phyloP scores from a whole-genome alignment of 805 yeast genomes.

The Schizosaccharomyces lindneri region DNA sequence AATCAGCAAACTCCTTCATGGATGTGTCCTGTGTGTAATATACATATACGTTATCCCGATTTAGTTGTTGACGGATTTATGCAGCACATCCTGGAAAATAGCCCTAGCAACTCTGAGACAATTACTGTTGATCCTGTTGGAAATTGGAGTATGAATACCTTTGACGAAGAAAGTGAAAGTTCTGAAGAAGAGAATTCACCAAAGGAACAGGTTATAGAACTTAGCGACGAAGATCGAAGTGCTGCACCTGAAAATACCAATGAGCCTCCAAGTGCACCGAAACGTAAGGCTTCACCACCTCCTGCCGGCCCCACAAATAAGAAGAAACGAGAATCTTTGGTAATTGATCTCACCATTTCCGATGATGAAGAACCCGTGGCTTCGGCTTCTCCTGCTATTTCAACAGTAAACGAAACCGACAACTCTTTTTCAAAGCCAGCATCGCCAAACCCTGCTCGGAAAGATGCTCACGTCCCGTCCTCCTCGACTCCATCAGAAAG shows the following conservation, averaged over 20 bases:
- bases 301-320: background rate
- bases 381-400: background rate
- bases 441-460: too few species aligned
- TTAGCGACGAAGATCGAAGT: background rate
- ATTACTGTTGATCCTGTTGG: slow-evolving; percentile 54
- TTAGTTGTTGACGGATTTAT: slow-evolving; percentile 39
- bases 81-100: slow-evolving; percentile 28
- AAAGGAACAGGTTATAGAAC: background rate
- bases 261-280: background rate
- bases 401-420: background rate
- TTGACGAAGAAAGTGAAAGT: slow-evolving; percentile 3
- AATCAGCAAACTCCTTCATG: slow-evolving; percentile 66
- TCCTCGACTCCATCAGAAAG: too few species aligned
- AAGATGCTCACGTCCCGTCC: too few species aligned
- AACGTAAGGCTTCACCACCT: background rate
- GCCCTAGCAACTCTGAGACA: slow-evolving; percentile 32
- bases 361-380: slow-evolving; percentile 7
- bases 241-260: slow-evolving; percentile 4
- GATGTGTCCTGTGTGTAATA: slow-evolving; percentile 68
- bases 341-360: slow-evolving; percentile 8
- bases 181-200: slow-evolving; percentile 1
- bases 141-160: slow-evolving; percentile 27
- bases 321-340: slow-evolving; percentile 3
- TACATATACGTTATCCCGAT: slow-evolving; percentile 25
- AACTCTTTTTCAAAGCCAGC: background rate